phyloP scores from a whole-genome alignment of 176 grass and related monocot species.

The Eleusine indica region DNA sequence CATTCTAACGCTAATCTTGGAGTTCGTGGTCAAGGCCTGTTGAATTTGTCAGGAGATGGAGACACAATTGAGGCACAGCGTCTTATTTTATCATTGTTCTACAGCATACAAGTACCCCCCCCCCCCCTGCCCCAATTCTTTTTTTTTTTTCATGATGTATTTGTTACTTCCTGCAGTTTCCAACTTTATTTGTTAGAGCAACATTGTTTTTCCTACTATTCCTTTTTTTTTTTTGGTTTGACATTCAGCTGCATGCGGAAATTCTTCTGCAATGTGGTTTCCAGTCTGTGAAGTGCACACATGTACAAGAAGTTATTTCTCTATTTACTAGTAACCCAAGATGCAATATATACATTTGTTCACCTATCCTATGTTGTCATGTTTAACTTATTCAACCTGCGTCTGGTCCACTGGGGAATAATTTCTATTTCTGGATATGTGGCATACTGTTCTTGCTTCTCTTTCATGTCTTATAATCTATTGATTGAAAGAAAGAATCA shows the following conservation, averaged over 20 bases:
- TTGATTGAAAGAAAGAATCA: conserved; percentile 11
- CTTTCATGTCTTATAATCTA: background rate
- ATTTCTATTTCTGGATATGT: background rate
- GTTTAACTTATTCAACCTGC: conserved; percentile 5
- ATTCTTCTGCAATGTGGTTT: conserved; percentile 17
- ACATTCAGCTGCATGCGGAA: background rate
- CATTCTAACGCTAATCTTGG: conserved; percentile 99
- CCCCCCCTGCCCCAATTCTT: no score
- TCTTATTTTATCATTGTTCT: conserved; percentile 97
- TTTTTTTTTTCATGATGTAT: conserved; percentile 6
- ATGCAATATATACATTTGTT: conserved; percentile 12
- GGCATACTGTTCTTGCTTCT: background rate
- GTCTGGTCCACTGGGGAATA: background rate
- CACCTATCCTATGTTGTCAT: background rate
- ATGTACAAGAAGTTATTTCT: background rate
- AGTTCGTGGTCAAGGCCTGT: conserved; percentile 94
- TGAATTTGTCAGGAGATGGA: conserved; percentile 95
- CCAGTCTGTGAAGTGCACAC: background rate
- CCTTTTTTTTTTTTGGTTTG: background rate
- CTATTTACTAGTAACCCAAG: background rate
- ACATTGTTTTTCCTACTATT: background rate
- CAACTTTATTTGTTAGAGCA: conserved; percentile 11
- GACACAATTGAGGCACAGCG: conserved; percentile 91
- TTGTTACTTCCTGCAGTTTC: conserved; percentile 38
- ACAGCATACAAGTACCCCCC: conserved; percentile 66